Conservation (phyloP, 2,329 filamentous ascomycete species). For the Fusarium domesticum region DNA sequence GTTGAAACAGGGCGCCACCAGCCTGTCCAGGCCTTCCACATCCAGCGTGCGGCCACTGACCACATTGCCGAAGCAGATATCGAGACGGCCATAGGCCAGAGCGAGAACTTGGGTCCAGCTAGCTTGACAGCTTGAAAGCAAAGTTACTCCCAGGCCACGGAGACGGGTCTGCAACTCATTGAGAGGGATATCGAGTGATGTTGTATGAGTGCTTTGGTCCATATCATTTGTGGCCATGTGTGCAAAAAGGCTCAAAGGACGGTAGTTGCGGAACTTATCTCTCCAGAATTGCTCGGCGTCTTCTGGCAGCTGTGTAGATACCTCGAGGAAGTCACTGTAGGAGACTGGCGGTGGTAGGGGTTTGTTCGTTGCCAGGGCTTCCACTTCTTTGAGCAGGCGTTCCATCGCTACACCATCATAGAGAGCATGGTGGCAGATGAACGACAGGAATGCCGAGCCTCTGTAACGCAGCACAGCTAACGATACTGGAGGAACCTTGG, state of each 20-base stretch:
- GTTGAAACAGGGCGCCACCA: conserved; percentile 92
- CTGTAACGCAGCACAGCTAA: conserved; percentile 40
- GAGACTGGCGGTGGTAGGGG: conserved; percentile 48
- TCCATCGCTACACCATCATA: conserved; percentile 82
- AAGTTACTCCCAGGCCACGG: conserved; percentile 54
- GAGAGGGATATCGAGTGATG: conserved; percentile 38
- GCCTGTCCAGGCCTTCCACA: conserved; percentile 62
- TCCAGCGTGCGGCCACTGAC: conserved; percentile 71
- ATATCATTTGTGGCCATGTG: conserved; percentile 20
- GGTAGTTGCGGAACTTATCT: conserved; percentile 50
- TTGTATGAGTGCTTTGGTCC: conserved; percentile 30
- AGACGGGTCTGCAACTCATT: conserved; percentile 46
- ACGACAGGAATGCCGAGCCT: conserved; percentile 41
- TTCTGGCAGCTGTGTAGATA: conserved; percentile 49
- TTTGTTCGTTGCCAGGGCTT: conserved; percentile 50
- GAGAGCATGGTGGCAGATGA: conserved; percentile 71
- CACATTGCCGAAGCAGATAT: conserved; percentile 86
- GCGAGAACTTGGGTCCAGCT: conserved; percentile 67
- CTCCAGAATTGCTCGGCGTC: conserved; percentile 65
- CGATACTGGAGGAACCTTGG: conserved; percentile 44
- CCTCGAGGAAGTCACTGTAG: conserved; percentile 62
- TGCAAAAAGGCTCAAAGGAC: conserved; percentile 30
- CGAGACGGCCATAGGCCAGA: conserved; percentile 51
- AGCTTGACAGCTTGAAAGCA: conserved; percentile 68
- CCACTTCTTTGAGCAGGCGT: conserved; percentile 67